phyloP scores from a whole-genome alignment of 106 monocot species.

The Dendrobium huoshanense region DNA sequence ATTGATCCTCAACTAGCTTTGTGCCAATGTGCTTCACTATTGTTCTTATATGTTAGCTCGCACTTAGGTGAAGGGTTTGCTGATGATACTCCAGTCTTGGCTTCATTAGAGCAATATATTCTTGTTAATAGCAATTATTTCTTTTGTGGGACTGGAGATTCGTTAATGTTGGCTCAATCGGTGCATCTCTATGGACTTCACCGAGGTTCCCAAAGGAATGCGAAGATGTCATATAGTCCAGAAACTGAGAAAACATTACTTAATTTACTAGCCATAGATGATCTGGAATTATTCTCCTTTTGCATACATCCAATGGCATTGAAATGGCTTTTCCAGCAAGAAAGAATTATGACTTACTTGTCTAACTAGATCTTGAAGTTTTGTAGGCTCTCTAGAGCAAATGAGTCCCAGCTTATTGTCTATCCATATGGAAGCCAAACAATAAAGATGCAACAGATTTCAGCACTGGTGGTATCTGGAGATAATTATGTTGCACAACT shows the following conservation, averaged over 20 bases:
- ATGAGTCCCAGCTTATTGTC: conserved; percentile 21
- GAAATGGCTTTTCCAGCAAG: conserved; percentile 83
- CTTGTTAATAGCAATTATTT: conserved; percentile 58
- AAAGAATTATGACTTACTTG: conserved; percentile 32
- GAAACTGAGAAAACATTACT: conserved; percentile 82
- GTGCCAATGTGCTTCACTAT: conserved; percentile 66
- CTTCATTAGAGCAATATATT: conserved; percentile 85
- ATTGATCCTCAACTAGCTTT: conserved; percentile 39
- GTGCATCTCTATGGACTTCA: conserved; percentile 61
- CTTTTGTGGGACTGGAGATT: conserved; percentile 28
- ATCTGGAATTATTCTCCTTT: conserved; percentile 60
- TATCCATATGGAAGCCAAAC: conserved; percentile 16
- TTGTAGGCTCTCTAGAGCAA: conserved; percentile 40
- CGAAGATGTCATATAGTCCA: conserved; percentile 31
- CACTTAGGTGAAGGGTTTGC: conserved; percentile 71
- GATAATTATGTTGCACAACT: conserved; percentile 44
- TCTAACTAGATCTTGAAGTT: conserved; percentile 56
- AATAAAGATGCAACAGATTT: conserved; percentile 44
- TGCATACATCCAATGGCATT: conserved; percentile 61
- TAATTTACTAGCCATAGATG: conserved; percentile 41
- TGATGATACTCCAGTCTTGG: conserved; percentile 58
- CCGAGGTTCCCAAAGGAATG: conserved; percentile 31
- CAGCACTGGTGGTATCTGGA: no score
- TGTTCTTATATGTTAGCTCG: conserved; percentile 55
- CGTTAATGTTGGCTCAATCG: conserved; percentile 53